A percentile compares a stretch with the other conserved stretches of the same genome.
These are phyloP conservation scores for Magnaporthales sp. DNA, from an alignment of 2,329 filamentous ascomycete genomes.

Conservation along the genomic window DNA sequence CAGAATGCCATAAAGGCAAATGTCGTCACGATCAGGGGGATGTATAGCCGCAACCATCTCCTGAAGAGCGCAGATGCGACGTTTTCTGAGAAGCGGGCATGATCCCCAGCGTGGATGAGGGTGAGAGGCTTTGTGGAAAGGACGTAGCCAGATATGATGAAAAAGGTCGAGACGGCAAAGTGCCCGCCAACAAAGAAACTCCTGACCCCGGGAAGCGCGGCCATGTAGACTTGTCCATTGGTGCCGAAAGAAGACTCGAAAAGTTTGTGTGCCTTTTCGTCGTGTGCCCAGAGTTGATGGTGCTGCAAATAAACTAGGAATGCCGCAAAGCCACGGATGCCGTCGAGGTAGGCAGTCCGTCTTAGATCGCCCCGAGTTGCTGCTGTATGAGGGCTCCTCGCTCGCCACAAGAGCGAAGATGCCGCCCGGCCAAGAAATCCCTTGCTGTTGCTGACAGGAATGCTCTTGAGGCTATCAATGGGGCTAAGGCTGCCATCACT, in stretches of 20 bases:
- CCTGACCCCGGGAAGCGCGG: slow-evolving; percentile 47
- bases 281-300: slow-evolving; percentile 49
- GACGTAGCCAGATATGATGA: slow-evolving; percentile 41
- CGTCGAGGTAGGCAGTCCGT: slow-evolving; percentile 54
- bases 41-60: slow-evolving; percentile 38
- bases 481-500: neutral
- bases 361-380: slow-evolving; percentile 19
- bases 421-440: neutral
- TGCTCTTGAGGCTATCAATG: neutral
- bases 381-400: neutral
- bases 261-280: slow-evolving; percentile 22
- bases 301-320: slow-evolving; percentile 58
- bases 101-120: slow-evolving; percentile 34
- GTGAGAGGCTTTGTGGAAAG: slow-evolving; percentile 40
- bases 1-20: slow-evolving; percentile 43
- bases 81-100: slow-evolving; percentile 30
- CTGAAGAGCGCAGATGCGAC: slow-evolving; percentile 38
- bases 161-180: slow-evolving; percentile 48
- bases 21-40: slow-evolving; percentile 45
- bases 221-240: slow-evolving; percentile 37
- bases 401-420: slow-evolving; percentile 1
- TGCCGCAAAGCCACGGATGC: slow-evolving; percentile 57
- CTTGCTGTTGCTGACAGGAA: neutral
- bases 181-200: slow-evolving; percentile 54
- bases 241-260: slow-evolving; percentile 48